These are phyloP conservation scores for Camelina neglecta DNA, from an alignment of 345 rosid genomes.

Conservation along the genomic window DNA sequence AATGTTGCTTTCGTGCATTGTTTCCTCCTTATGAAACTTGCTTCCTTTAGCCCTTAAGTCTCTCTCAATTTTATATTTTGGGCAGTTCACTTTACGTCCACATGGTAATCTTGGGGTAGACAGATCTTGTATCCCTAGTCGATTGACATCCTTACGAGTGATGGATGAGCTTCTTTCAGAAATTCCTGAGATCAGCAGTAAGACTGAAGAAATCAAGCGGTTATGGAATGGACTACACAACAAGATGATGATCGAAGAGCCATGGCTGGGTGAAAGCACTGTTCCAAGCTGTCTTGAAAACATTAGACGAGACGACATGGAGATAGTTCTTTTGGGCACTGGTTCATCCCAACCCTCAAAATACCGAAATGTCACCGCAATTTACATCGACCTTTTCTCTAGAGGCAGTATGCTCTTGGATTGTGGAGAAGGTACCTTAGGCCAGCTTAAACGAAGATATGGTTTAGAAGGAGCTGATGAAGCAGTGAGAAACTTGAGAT, in stretches of 20 bases:
- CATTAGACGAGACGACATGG: slow-evolving; percentile 83
- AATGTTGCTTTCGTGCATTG: slow-evolving; percentile 7
- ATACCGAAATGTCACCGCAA: slow-evolving; percentile 86
- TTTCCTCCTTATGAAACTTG: slow-evolving; percentile 1
- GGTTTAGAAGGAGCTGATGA: slow-evolving; percentile 84
- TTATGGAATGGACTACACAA: slow-evolving; percentile 59
- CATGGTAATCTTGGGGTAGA: slow-evolving; percentile 85
- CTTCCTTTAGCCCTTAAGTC: slow-evolving; percentile 31
- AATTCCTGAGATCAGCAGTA: slow-evolving; percentile 75
- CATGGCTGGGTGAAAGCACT: slow-evolving; percentile 71
- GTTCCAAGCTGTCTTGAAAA: slow-evolving; percentile 82
- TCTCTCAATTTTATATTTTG: slow-evolving; percentile 29
- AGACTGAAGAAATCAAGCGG: slow-evolving; percentile 58
- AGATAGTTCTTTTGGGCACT: slow-evolving; percentile 91
- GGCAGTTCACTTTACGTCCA: slow-evolving; percentile 95
- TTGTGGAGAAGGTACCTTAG: slow-evolving; percentile 97
- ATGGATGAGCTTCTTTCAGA: slow-evolving; percentile 67
- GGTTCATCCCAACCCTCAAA: slow-evolving; percentile 99
- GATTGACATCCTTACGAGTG: slow-evolving; percentile 53
- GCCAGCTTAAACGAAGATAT: slow-evolving; percentile 93
- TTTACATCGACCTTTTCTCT: slow-evolving; percentile 78
- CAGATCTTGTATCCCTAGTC: slow-evolving; percentile 74
- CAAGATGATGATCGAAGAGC: slow-evolving; percentile 65
- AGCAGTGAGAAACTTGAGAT: slow-evolving; percentile 70
- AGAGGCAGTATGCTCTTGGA: slow-evolving; percentile 86